These are phyloP conservation scores for Pseudogymnoascus sp. DNA, from an alignment of 2,329 filamentous ascomycete species.

Conservation along the genomic window DNA sequence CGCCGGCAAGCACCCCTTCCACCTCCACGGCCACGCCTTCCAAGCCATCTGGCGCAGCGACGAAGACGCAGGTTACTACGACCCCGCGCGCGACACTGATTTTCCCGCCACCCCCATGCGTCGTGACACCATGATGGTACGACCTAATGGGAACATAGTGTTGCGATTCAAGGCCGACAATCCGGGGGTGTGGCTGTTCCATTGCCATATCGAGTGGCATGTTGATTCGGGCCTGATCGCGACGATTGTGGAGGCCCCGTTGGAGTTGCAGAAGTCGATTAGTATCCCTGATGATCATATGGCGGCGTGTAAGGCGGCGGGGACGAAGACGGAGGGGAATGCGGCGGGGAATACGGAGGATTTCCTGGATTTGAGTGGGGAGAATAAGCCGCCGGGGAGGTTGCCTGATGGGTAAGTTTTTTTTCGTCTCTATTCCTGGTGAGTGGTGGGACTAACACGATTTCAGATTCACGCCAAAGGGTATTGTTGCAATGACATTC, in stretches of 20 bases:
- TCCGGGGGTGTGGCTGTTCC: slow-evolving; percentile 64
- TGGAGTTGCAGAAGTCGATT: slow-evolving; percentile 51
- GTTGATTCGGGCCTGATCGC: slow-evolving; percentile 57
- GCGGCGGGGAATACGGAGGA: slow-evolving; percentile 64
- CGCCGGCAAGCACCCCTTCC: slow-evolving; percentile 60
- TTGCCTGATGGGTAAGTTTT: slow-evolving; percentile 48
- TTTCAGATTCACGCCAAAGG: slow-evolving; percentile 13
- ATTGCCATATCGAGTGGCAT: slow-evolving; percentile 79
- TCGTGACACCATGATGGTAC: slow-evolving; percentile 59
- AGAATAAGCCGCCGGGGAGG: slow-evolving; percentile 45
- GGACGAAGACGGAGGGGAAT: slow-evolving; percentile 53
- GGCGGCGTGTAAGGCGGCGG: slow-evolving; percentile 47
- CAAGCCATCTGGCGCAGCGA: slow-evolving; percentile 55
- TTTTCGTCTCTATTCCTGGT: not conserved
- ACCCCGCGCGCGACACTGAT: slow-evolving; percentile 35
- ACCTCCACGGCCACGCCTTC: slow-evolving; percentile 70
- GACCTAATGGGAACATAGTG: slow-evolving; percentile 59
- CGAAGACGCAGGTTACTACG: slow-evolving; percentile 50
- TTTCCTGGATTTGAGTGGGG: slow-evolving; percentile 53
- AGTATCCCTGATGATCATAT: slow-evolving; percentile 52
- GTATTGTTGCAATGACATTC: slow-evolving; percentile 7
- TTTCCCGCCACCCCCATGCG: slow-evolving; percentile 53
- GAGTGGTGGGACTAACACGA: slow-evolving; percentile 10
- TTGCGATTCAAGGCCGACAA: slow-evolving; percentile 61
- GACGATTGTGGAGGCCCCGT: slow-evolving; percentile 55